Conservation (phyloP, 345 rosid species). For the Physaria fendleri region DNA sequence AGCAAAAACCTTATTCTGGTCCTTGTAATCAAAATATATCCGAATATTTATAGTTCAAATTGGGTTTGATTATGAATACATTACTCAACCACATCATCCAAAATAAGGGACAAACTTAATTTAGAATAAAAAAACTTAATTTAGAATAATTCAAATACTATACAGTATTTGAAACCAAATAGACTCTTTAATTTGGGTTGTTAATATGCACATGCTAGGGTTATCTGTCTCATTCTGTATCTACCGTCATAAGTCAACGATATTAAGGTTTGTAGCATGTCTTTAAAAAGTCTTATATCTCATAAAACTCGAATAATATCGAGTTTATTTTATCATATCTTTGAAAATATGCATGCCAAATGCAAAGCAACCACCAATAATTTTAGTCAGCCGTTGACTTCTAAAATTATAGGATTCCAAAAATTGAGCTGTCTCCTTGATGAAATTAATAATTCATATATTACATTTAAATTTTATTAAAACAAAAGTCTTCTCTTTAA, state of each 20-base stretch:
- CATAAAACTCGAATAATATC: not conserved
- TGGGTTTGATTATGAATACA: too few relatives aligned
- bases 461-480: not conserved
- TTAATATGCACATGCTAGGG: too few relatives aligned
- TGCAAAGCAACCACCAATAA: conserved; percentile 1
- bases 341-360: not conserved
- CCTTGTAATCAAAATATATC: too few relatives aligned
- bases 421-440: not conserved
- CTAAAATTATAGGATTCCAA: not conserved
- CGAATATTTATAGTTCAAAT: too few relatives aligned
- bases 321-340: not conserved
- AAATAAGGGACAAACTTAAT: too few relatives aligned
- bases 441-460: not conserved
- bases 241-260: not conserved
- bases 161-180: too few relatives aligned
- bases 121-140: too few relatives aligned
- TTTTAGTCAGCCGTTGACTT: not conserved
- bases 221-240: not conserved
- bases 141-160: too few relatives aligned
- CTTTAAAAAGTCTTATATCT: not conserved
- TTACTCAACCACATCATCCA: too few relatives aligned
- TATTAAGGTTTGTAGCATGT: not conserved
- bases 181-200: too few relatives aligned
- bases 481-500: too few relatives aligned
- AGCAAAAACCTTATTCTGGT: too few relatives aligned